phyloP scores from a whole-genome alignment of 2,329 filamentous ascomycete species.

The Xylariaceae sp. region DNA sequence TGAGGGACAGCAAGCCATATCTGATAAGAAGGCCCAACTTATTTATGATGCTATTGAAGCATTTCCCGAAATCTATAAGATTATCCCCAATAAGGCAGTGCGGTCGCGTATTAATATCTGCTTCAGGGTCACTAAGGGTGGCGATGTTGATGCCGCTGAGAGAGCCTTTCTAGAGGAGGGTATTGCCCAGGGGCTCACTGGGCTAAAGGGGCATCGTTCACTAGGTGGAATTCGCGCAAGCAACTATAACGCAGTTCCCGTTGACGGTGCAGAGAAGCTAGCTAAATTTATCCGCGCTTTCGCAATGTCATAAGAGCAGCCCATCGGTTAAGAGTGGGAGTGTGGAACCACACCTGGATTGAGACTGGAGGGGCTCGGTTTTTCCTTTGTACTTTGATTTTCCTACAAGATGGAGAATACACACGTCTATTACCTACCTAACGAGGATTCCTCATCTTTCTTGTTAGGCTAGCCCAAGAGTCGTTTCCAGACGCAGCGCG shows the following conservation, averaged over 20 bases:
- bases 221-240: conserved; percentile 85
- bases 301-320: no score
- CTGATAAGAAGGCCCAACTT: conserved; percentile 75
- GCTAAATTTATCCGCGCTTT: no score
- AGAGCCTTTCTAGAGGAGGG: conserved; percentile 80
- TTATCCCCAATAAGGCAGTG: conserved; percentile 77
- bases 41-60: conserved; percentile 82
- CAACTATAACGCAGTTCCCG: no score
- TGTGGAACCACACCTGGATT: no score
- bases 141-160: conserved; percentile 72
- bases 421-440: no score
- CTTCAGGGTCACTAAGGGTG: conserved; percentile 72
- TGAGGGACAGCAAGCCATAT: conserved; percentile 75
- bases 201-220: conserved; percentile 86
- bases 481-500: no score
- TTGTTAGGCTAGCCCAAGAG: no score
- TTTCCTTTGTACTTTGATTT: background rate
- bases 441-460: no score
- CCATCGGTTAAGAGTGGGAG: no score
- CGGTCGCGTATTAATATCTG: conserved; percentile 96
- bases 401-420: background rate
- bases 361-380: no score
- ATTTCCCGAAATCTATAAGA: conserved; percentile 72
- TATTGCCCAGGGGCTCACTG: conserved; percentile 71
- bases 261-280: no score